Evolutionary conservation across 305 asterid species (phyloP), one percentile per base, ranked within the genome.

Genomic region (Fraxinus platypoda): DNA sequence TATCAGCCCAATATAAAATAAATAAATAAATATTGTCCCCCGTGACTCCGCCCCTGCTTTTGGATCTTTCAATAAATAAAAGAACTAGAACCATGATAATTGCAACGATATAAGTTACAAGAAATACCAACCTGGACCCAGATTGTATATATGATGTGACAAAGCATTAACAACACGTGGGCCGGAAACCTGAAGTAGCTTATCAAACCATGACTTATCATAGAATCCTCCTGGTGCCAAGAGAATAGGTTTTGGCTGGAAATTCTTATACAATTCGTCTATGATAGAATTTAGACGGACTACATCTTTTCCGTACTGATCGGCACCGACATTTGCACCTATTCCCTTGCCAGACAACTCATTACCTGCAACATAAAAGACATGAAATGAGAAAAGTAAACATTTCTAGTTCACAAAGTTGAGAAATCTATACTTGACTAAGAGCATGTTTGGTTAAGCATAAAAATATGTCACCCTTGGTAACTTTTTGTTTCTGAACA

Each of bases 211-310:
- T 77, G 80, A 81, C 88, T 89, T 90, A 19, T 92, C 97, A 46
- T 87, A 96, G 90, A 96, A 96, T 8, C 99, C 99, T 84, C 98
- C 98, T 0, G 99, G 99, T 35, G 99, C 97, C 82, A 94, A 43
- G 34, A 96, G 81, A 78, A 78, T 84, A 52, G 98, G 97, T 83
- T 79, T 89, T 25, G 83, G 82, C 33, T 12, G 84, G 77, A 83
- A 75, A 64, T 89, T 86, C 76, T 34, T 64, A 77, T 93, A 91
- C 81, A 90, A 70, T 78, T 88, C 89, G 81, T 84, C 85, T 28
- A 94, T 83, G 84, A 93, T 66, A 70, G 92, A 62, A 6, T 86
- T 89, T 12, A 96, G 88, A 59, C 73, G 87, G 81, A 86, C 79
- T 33, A 88, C 81, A 84, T 94, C 99, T 80, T 90, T 94, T 78